phyloP scores from a whole-genome alignment of 2,329 filamentous ascomycete species.

The Nannizziopsis barbatae region DNA sequence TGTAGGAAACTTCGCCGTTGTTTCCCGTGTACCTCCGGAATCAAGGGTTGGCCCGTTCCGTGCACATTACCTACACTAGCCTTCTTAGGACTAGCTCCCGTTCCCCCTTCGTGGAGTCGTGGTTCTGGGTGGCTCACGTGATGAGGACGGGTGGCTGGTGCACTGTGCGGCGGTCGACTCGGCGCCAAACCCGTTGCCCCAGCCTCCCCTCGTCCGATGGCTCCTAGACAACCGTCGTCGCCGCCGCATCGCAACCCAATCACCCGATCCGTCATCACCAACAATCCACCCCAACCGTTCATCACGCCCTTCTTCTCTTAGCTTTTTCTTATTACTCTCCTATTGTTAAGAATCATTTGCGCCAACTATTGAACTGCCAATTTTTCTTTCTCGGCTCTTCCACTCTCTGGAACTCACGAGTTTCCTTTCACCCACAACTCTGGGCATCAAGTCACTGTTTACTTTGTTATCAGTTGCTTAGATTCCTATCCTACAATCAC shows the following conservation, averaged over 20 bases:
- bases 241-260: background rate
- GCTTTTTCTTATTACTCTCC: background rate
- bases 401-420: background rate
- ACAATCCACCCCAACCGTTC: background rate
- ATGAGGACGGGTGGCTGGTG: background rate
- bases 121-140: background rate
- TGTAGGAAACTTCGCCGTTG: too few relatives aligned
- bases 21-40: too few relatives aligned
- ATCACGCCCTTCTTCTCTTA: background rate
- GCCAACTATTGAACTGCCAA: background rate
- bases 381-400: background rate
- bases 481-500: constrained; percentile 2
- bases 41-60: too few relatives aligned
- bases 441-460: constrained; percentile 3
- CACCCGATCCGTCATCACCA: background rate
- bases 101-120: background rate
- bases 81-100: background rate
- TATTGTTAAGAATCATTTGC: background rate
- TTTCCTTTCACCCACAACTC: background rate
- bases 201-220: constrained; percentile 8
- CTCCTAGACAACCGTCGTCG: constrained; percentile 8
- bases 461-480: background rate
- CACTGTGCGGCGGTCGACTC: too few relatives aligned
- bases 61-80: background rate
- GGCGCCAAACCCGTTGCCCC: background rate